phyloP scores from a whole-genome alignment of 495 filamentous ascomycete genomes.

The Melanomma pulvis-pyrius region DNA sequence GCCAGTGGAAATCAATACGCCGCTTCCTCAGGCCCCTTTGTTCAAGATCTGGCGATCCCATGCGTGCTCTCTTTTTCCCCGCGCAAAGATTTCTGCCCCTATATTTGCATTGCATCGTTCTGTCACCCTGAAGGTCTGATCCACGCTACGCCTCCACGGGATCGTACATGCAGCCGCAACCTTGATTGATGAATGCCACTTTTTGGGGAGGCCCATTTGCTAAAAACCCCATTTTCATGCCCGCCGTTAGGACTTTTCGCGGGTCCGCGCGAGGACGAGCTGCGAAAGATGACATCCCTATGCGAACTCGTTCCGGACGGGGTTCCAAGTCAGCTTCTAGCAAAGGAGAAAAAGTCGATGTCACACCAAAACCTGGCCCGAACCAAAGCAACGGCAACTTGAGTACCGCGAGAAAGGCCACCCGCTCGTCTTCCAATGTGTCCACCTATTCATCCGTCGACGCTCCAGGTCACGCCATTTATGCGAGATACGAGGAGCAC shows the following conservation, averaged over 20 bases:
- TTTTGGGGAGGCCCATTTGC: not conserved
- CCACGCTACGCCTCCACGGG: constrained; percentile 29
- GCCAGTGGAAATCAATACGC: constrained; percentile 2
- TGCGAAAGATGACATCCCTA: constrained; percentile 11
- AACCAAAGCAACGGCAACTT: constrained; percentile 10
- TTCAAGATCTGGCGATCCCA: not conserved
- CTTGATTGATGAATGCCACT: not conserved
- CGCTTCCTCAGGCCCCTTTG: not conserved
- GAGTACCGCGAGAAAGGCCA: constrained; percentile 20
- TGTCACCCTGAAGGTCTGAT: constrained; percentile 19
- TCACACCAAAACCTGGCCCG: constrained; percentile 16
- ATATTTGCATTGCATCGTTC: constrained; percentile 4
- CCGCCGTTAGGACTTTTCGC: constrained; percentile 1
- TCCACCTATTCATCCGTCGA: constrained; percentile 21
- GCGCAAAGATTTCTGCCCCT: constrained; percentile 3
- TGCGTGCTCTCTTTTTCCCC: not conserved
- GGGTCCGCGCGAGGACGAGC: constrained; percentile 10
- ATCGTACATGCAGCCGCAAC: constrained; percentile 17
- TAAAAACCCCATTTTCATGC: constrained; percentile 9
- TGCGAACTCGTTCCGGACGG: constrained; percentile 33
- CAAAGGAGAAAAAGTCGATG: constrained; percentile 24
- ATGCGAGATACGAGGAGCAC: constrained; percentile 13
- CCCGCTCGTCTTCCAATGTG: constrained; percentile 32
- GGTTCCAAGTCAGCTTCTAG: constrained; percentile 18
- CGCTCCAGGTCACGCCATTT: not conserved